phyloP scores from a whole-genome alignment of 2,329 filamentous ascomycete species.

The Coniochaeta pulveracea region DNA sequence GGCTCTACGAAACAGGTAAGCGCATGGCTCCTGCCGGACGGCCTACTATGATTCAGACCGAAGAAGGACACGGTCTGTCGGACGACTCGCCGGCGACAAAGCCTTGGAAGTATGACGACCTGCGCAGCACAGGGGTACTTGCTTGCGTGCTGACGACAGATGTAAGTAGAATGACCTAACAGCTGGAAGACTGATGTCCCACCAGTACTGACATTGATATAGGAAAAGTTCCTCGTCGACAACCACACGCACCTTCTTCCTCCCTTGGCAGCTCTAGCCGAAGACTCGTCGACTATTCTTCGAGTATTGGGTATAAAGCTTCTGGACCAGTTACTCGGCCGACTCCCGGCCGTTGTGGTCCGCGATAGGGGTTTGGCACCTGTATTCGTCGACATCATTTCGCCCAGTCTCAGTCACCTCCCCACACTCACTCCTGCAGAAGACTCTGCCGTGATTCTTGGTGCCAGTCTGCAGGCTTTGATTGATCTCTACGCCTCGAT shows the following conservation, averaged over 20 bases:
- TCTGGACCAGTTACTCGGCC: slow-evolving; percentile 41
- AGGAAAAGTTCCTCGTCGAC: slow-evolving; percentile 32
- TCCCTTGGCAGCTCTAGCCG: slow-evolving; percentile 55
- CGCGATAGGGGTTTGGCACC: slow-evolving; percentile 50
- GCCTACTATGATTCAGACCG: slow-evolving; percentile 26
- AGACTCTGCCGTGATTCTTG: slow-evolving; percentile 56
- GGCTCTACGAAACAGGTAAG: slow-evolving; percentile 54
- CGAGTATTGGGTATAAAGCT: slow-evolving; percentile 45
- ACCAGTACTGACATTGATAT: slow-evolving; percentile 6
- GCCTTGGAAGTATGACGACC: slow-evolving; percentile 49
- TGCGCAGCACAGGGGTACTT: slow-evolving; percentile 43
- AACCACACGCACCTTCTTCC: slow-evolving; percentile 62
- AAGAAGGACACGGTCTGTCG: slow-evolving; percentile 18
- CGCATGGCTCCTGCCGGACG: slow-evolving; percentile 43
- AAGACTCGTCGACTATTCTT: slow-evolving; percentile 44
- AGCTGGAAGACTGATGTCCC: background rate
- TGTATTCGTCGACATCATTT: slow-evolving; percentile 58
- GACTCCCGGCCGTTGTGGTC: slow-evolving; percentile 41
- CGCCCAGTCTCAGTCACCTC: slow-evolving; percentile 64
- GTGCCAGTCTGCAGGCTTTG: slow-evolving; percentile 50
- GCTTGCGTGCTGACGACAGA: slow-evolving; percentile 45
- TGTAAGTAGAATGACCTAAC: slow-evolving; percentile 29
- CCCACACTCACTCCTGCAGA: slow-evolving; percentile 65
- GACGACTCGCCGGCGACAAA: slow-evolving; percentile 31
- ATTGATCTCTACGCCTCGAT: slow-evolving; percentile 23